Evolutionary conservation across 2,329 filamentous ascomycete genomes (phyloP).

Genomic region (Aspergillus sp.): DNA sequence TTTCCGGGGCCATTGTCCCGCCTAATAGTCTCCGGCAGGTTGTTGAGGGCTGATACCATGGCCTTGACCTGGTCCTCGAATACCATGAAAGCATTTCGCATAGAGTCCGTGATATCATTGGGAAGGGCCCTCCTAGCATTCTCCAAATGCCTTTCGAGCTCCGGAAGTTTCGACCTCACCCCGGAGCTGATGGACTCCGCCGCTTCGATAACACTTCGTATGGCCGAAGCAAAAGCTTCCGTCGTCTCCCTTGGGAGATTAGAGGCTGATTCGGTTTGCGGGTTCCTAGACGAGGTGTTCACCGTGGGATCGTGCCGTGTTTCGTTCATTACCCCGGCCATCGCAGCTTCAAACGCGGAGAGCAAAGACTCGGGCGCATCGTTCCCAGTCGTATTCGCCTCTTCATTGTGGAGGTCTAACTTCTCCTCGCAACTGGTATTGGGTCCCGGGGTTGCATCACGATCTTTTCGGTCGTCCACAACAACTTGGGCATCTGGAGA

Average conservation of each 20-base stretch:
- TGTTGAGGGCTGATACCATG: conserved; percentile 37
- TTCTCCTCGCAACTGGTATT: conserved; percentile 3
- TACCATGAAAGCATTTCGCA: conserved; percentile 36
- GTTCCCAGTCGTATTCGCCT: conserved; percentile 12
- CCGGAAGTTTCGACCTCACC: conserved; percentile 35
- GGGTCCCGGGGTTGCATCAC: background rate
- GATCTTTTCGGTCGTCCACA: background rate
- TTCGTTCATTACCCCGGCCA: conserved; percentile 35
- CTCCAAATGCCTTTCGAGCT: conserved; percentile 37
- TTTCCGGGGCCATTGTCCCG: conserved; percentile 33
- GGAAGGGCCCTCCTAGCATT: conserved; percentile 37
- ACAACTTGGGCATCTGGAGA: background rate
- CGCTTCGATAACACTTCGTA: conserved; percentile 35
- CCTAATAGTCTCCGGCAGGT: conserved; percentile 28
- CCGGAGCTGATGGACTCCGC: conserved; percentile 39
- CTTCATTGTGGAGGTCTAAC: conserved; percentile 11
- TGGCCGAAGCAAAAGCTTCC: conserved; percentile 33
- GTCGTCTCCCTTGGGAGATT: conserved; percentile 23
- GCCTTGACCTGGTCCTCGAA: conserved; percentile 39
- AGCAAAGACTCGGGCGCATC: conserved; percentile 33
- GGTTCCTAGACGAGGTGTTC: conserved; percentile 12
- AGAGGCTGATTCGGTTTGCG: conserved; percentile 11
- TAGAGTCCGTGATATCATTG: conserved; percentile 34
- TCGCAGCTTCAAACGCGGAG: conserved; percentile 40
- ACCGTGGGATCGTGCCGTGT: conserved; percentile 14